phyloP scores from a whole-genome alignment of 768 basidiomycete genomes.

The Naganishia randhawae region DNA sequence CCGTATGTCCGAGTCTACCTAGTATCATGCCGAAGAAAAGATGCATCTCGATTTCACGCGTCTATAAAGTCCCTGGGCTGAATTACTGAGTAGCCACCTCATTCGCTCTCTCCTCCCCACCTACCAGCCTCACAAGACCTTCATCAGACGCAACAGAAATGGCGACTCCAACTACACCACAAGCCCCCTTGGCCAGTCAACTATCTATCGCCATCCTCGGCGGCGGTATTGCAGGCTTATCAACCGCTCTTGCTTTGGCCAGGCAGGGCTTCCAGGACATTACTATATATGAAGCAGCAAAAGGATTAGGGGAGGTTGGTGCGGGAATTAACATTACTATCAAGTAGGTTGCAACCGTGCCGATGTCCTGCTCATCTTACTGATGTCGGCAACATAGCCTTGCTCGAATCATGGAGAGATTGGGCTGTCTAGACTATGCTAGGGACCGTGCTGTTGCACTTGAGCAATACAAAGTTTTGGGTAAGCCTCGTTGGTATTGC shows the following conservation, averaged over 20 bases:
- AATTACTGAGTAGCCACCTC: neutral
- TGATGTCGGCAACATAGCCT: conserved; percentile 26
- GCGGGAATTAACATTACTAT: conserved; percentile 53
- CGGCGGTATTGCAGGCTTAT: conserved; percentile 42
- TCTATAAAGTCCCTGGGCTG: neutral
- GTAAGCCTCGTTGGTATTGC: conserved; percentile 30
- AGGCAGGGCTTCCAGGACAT: conserved; percentile 48
- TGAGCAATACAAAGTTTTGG: conserved; percentile 43
- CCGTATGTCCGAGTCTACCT: neutral
- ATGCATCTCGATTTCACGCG: neutral
- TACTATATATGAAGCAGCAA: conserved; percentile 47
- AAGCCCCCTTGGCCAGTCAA: conserved; percentile 10
- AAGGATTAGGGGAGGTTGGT: conserved; percentile 49
- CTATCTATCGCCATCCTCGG: conserved; percentile 24
- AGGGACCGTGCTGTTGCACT: conserved; percentile 44
- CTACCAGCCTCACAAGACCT: neutral
- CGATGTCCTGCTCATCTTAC: neutral
- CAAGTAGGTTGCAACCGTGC: conserved; percentile 31
- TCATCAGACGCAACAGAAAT: neutral
- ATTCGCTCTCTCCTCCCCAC: neutral
- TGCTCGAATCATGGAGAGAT: conserved; percentile 43
- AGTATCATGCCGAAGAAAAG: neutral
- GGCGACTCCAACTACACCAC: conserved; percentile 11
- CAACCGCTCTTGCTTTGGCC: conserved; percentile 47
- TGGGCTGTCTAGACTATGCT: conserved; percentile 47